Percentiles rank a stretch among this genome's conserved stretches.
Conservation (phyloP, 768 basidiomycete species). For the Pisolithus orientalis region DNA sequence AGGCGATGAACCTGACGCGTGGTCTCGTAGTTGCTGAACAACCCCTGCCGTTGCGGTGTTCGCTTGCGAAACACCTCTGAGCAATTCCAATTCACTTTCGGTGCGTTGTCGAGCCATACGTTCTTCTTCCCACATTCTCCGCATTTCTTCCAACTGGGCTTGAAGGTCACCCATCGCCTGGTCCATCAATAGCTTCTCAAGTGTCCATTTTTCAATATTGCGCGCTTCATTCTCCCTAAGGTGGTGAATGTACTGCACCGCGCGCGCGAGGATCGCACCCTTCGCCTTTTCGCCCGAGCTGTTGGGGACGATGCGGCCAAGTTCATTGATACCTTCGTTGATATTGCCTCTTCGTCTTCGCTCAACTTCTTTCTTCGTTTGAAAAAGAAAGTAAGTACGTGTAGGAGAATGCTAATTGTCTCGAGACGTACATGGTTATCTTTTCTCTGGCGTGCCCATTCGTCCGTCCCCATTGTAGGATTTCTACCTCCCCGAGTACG, state of each 20-base stretch:
- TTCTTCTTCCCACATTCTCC: conserved; percentile 79
- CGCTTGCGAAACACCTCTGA: conserved; percentile 34
- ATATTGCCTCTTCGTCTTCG: conserved; percentile 91
- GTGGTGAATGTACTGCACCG: conserved; percentile 88
- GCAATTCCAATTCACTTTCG: conserved; percentile 58
- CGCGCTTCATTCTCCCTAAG: conserved; percentile 87
- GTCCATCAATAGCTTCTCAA: conserved; percentile 89
- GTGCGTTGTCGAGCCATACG: conserved; percentile 51
- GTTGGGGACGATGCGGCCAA: conserved; percentile 83
- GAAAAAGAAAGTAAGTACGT: background rate
- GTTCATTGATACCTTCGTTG: conserved; percentile 92
- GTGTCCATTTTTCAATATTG: conserved; percentile 90
- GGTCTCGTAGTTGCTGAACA: conserved; percentile 8
- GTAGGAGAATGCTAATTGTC: background rate
- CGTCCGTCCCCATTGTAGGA: conserved; percentile 64
- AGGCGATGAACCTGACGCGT: background rate
- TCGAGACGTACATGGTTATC: conserved; percentile 66
- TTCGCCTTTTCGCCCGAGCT: conserved; percentile 86
- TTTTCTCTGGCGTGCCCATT: conserved; percentile 75
- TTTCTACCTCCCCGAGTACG: conserved; percentile 46
- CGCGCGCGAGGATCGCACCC: conserved; percentile 80
- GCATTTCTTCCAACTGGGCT: conserved; percentile 75
- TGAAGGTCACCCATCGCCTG: conserved; percentile 87
- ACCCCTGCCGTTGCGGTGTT: background rate
- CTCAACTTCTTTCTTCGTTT: conserved; percentile 90